Evolutionary conservation across 2,329 filamentous ascomycete genomes (phyloP), one percentile per base, ranked within the genome.

Genomic region (Alternaria longipes): DNA sequence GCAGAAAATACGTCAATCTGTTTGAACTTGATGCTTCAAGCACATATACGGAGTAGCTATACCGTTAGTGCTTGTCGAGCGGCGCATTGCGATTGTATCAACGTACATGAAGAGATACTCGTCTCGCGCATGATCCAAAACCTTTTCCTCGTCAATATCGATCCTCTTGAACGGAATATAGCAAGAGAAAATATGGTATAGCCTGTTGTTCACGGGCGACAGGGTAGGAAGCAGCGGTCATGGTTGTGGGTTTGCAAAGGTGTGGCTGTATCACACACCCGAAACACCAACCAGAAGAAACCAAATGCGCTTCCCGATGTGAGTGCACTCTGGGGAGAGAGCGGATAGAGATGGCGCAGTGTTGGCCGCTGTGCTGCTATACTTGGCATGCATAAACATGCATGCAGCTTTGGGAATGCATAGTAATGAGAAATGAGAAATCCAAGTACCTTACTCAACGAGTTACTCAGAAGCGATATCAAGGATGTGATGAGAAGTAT

Each of bases 401-500:
- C 62, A 67, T 60, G 59, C 56, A 42, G 47, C 20, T 41, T 52
- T 42, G 46, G 14, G 44, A 46, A 56, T 58, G 56, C 20, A 34
- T 56, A 61, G 54, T 54, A 62, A 41, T 56, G 56, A 62, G 41
- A 68, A 71, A 70, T 60, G 47, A 56, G 66, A 63, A 50, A 58
- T 32, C 18, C 20, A 71, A 80, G 76, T 80, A 83, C 85, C 81
- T 84, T 86, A 69, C 81, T 83, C 57, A 93, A 89, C 74, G 88
- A 91, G 81, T 92, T 93, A 71, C 89, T 91, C 59, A 94, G 83
- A 81, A 93, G 89, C 83, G 89, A 90, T 38, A 92, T 93, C 65
- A 94, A 81, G 20, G 90, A 91, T 51, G 91, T 92, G 79, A 92
- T 90, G 32, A 95, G 84, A 8, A 95, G 83, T 69, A 94, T 92